Base-by-base conservation (phyloP, 148 eudicot species). In the Bassia scoparia region DNA sequence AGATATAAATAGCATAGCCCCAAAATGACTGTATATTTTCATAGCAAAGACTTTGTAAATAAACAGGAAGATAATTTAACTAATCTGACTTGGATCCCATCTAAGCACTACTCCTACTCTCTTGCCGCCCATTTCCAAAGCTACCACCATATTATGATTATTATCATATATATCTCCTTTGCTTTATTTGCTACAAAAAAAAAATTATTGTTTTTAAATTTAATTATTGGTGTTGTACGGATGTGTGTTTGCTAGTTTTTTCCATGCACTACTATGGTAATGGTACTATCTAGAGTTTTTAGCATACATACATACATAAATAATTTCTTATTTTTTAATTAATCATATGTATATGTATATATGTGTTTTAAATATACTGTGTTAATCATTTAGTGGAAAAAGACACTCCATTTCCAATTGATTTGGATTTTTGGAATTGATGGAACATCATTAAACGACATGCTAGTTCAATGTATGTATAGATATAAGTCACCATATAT, bases 51-150 rank as follows among this genome's bases (percentile, higher is more conserved):
- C 24, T 18, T 53, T 24, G 64, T 26, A 49, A n/a, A 73, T 26
- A 27, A 29, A 7, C 23, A 43, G 62, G 7, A 73, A 21, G 60
- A 35, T 48, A 63, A 49, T 21, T 54, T 46, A 62, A 26, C 49
- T 64, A 41, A 52, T 75, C 67, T 75, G 72, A 75, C 78, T 67
- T 68, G 78, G 78, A 75, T 75, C 72, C n/a, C 72, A 75, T 75
- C 33, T n/a, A 50, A 68, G 26, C 62, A 55, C 46, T 66, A 66
- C 62, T 23, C 43, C 41, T 66, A 66, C 69, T 66, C 52, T 58
- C 35, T 30, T 67, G 37, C 70, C 49, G 58, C 68, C n/a, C n/a
- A 74, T 63, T 74, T 50, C 52, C 44, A 63, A 52, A 34, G 50
- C 70, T 52, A 63, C 33, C 5, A 54, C 49, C 10, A 34, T n/a